These are phyloP conservation scores for Harrya chromipes DNA, from an alignment of 768 basidiomycete species.

Conservation along the genomic window DNA sequence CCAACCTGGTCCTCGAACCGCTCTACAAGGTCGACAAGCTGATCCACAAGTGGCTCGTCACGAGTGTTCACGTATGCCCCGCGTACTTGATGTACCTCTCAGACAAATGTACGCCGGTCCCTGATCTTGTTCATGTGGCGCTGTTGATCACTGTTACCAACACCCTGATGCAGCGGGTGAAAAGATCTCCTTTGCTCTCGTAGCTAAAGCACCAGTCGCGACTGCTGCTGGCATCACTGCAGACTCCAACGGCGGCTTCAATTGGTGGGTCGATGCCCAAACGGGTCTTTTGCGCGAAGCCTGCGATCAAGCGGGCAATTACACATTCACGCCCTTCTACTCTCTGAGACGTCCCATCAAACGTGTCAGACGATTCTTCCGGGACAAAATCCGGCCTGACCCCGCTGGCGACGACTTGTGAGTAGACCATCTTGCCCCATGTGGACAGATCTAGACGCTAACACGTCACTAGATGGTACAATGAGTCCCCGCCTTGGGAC, in stretches of 20 bases:
- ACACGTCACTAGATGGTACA: constrained; percentile 19
- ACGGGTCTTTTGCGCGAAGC: constrained; percentile 24
- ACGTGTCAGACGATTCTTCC: constrained; percentile 11
- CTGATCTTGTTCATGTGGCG: not conserved
- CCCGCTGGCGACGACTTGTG: constrained; percentile 17
- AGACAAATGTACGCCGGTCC: constrained; percentile 17
- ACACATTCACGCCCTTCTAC: constrained; percentile 24
- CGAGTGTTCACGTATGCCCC: constrained; percentile 29
- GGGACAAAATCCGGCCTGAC: constrained; percentile 9
- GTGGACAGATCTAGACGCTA: not conserved
- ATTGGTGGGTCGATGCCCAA: constrained; percentile 18
- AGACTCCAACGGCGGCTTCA: not conserved
- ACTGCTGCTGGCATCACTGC: not conserved
- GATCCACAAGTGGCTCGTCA: constrained; percentile 32
- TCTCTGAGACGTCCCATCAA: constrained; percentile 15
- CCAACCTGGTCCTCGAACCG: constrained; percentile 18
- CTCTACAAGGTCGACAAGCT: constrained; percentile 28
- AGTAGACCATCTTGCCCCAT: constrained; percentile 1
- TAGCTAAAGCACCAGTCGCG: constrained; percentile 6
- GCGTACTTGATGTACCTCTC: constrained; percentile 35
- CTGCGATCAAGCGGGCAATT: constrained; percentile 10
- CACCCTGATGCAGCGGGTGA: constrained; percentile 18
- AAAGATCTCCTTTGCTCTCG: constrained; percentile 21
- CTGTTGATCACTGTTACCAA: not conserved
- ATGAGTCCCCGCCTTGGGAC: constrained; percentile 21